Evolutionary conservation across 2,329 filamentous ascomycete genomes (phyloP), one percentile per base, ranked within the genome.

Genomic region (Aspergillus carbonarius): DNA sequence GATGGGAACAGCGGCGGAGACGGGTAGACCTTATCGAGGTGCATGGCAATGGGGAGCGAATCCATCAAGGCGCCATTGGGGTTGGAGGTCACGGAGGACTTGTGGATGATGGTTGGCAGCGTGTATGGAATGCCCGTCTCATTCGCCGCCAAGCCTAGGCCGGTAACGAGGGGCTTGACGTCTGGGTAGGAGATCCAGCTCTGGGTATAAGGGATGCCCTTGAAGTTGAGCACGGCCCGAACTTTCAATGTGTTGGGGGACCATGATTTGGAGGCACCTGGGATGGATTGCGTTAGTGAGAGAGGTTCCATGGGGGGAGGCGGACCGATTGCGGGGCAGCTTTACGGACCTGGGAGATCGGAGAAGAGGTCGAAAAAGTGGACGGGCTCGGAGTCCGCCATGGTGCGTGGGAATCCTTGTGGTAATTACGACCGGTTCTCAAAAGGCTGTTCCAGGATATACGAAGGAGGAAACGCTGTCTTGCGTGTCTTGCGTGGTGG

Each of bases 281-380:
- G 17, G 35, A n/a, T 40, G 20, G 13, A 40, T 44, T 39, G 42
- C 5, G 5, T 64, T 25, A 53, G 9, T 23, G 17, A 5, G 52
- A 10, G 1, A 5, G 3, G 2, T 30, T 25, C 25, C 3, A 6
- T 6, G 4, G 25, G 18, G 10, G 10, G 23, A 6, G 23, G 10
- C 8, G 44, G 44, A 13, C 46, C 5, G n/a, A 47, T 10, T 39
- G 32, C 42, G 52, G 27, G 23, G 55, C 30, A 32, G 30, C 30
- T 37, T 13, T n/a, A 12, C 46, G 37, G 50, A 70, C 67, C 67
- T 46, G 65, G 61, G 9, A 71, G 60, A 44, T 60, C 60, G 10
- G 68, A 71, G 20, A 27, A 50, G 44, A 74, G 60, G 58, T 74
- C 71, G 59, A 74, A 72, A 59, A 74, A 67, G 51, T 74, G 71